phyloP scores from a whole-genome alignment of 148 eudicot genomes.

The Linanthus parryae region DNA sequence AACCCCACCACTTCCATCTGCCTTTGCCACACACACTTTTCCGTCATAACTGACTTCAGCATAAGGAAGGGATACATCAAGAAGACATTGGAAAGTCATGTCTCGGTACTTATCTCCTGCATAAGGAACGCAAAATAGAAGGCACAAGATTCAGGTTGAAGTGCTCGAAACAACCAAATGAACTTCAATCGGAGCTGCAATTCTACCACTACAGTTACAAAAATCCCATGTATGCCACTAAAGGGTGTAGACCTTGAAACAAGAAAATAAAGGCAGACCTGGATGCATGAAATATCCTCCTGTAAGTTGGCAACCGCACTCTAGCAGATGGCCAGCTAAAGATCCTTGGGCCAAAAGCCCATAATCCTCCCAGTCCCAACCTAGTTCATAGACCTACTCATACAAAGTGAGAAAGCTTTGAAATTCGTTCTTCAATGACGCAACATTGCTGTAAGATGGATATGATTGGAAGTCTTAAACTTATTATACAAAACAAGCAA shows the following conservation, averaged over 20 bases:
- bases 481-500: too few relatives aligned
- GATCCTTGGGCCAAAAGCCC: slow-evolving; percentile 79
- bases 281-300: slow-evolving; percentile 99
- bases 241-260: too few relatives aligned
- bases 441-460: too few relatives aligned
- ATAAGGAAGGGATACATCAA: slow-evolving; percentile 80
- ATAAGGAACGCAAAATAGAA: too few relatives aligned
- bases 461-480: too few relatives aligned
- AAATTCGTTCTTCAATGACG: too few relatives aligned
- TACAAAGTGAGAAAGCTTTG: too few relatives aligned
- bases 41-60: slow-evolving; percentile 75
- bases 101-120: slow-evolving; percentile 76
- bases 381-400: slow-evolving; percentile 97
- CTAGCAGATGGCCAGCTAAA: slow-evolving; percentile 93
- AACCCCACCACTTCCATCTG: slow-evolving; percentile 78
- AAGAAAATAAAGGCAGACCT: slow-evolving; percentile 33
- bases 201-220: not conserved
- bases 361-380: slow-evolving; percentile 92
- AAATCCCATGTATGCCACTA: too few relatives aligned
- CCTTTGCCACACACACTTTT: slow-evolving; percentile 70
- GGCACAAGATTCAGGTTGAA: too few relatives aligned
- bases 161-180: not conserved
- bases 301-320: slow-evolving; percentile 98
- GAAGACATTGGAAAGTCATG: slow-evolving; percentile 53
- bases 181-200: not conserved